These are phyloP conservation scores for Fraxinus albicans DNA, from an alignment of 305 asterid species.

Conservation along the genomic window DNA sequence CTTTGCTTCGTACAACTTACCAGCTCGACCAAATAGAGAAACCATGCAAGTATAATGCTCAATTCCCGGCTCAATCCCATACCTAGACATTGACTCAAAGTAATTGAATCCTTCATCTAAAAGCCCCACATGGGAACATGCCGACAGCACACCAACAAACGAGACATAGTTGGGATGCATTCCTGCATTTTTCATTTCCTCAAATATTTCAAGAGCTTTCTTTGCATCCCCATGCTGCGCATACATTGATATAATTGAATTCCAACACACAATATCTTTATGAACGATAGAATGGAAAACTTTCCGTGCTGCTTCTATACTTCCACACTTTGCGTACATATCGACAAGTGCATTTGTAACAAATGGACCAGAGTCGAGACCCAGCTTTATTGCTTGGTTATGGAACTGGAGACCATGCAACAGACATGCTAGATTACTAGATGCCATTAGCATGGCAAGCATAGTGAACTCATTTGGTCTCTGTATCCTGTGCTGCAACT, in stretches of 20 bases:
- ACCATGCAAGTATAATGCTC: slow-evolving; percentile 52
- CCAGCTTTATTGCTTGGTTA: slow-evolving; percentile 31
- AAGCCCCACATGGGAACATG: slow-evolving; percentile 51
- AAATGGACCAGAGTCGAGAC: slow-evolving; percentile 35
- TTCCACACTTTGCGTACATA: slow-evolving; percentile 54
- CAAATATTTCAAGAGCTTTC: slow-evolving; percentile 36
- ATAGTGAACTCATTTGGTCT: slow-evolving; percentile 35
- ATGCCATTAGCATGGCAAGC: slow-evolving; percentile 35
- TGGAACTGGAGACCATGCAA: slow-evolving; percentile 41
- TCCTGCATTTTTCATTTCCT: slow-evolving; percentile 34
- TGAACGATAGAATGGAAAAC: slow-evolving; percentile 17
- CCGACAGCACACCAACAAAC: slow-evolving; percentile 43
- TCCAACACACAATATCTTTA: slow-evolving; percentile 44
- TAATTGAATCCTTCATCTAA: slow-evolving; percentile 39
- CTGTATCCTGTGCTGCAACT: slow-evolving; percentile 21
- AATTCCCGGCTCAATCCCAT: slow-evolving; percentile 40
- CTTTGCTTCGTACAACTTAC: slow-evolving; percentile 40
- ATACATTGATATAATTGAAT: slow-evolving; percentile 39
- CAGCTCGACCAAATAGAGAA: slow-evolving; percentile 49
- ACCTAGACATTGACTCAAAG: slow-evolving; percentile 32
- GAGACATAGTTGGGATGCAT: slow-evolving; percentile 37
- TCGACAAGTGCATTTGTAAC: slow-evolving; percentile 39
- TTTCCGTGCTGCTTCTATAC: slow-evolving; percentile 23
- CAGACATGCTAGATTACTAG: slow-evolving; percentile 35
- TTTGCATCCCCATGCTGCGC: slow-evolving; percentile 45